Conservation (phyloP, 2,329 filamentous ascomycete genomes). For the Magnaporthiopsis poae region DNA sequence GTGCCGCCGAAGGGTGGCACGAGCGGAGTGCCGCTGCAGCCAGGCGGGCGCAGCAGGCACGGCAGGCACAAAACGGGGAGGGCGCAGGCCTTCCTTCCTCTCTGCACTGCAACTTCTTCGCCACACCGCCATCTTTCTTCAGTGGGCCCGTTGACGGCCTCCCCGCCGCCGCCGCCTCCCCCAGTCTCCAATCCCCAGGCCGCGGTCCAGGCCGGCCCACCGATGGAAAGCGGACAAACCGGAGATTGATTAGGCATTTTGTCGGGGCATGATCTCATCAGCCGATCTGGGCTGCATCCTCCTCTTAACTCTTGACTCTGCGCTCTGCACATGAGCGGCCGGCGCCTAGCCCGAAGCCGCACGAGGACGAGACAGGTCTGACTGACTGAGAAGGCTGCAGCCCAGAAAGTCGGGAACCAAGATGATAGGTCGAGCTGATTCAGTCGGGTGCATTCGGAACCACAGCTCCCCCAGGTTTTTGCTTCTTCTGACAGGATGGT, state of each 20-base stretch:
- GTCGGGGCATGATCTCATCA: conserved; percentile 5
- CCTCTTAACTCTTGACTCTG: not conserved
- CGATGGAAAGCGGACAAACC: not conserved
- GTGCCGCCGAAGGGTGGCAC: not conserved
- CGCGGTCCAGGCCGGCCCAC: not conserved
- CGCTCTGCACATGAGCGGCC: too few relatives aligned
- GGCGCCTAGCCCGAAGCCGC: too few relatives aligned
- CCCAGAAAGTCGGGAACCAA: not conserved
- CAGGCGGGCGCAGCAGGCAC: not conserved
- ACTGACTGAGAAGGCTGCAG: not conserved
- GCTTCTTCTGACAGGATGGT: not conserved
- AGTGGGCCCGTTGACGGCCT: not conserved
- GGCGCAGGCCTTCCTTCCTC: too few relatives aligned
- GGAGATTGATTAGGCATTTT: not conserved
- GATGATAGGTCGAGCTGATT: not conserved
- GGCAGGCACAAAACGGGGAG: not conserved
- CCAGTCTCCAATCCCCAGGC: not conserved
- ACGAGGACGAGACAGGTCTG: too few relatives aligned
- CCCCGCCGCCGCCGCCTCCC: too few relatives aligned
- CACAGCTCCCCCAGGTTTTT: not conserved
- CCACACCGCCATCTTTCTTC: not conserved
- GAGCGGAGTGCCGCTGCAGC: not conserved
- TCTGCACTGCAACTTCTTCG: not conserved
- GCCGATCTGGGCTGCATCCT: conserved; percentile 4
- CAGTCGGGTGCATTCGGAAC: not conserved